phyloP scores from a whole-genome alignment of 1,284 basidiomycete species.

The Ceratobasidium sp. region DNA sequence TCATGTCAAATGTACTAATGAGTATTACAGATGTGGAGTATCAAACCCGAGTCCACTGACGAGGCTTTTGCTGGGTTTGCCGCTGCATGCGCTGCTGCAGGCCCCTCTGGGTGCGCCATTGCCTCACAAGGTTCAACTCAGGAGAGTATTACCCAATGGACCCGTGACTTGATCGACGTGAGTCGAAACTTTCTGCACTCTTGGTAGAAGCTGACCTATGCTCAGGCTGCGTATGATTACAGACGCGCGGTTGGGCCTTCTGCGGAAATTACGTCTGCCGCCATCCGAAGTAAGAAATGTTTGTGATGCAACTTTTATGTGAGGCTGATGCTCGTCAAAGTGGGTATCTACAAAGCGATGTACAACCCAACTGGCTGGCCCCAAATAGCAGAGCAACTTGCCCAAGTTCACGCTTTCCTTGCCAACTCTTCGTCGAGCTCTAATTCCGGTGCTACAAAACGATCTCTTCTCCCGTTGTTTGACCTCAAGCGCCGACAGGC shows the following conservation, averaged over 20 bases:
- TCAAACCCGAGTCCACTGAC: not conserved
- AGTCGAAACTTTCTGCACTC: not conserved
- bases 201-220: too few species aligned
- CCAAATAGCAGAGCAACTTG: constrained; percentile 3
- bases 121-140: constrained; percentile 17
- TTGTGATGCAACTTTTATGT: not conserved
- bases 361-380: constrained; percentile 37
- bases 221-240: constrained; percentile 15
- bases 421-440: too few species aligned
- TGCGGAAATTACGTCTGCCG: constrained; percentile 1
- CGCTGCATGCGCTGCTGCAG: constrained; percentile 21
- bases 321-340: not conserved
- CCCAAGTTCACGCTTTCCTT: not conserved
- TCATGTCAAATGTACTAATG: not conserved
- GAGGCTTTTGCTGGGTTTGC: constrained; percentile 22
- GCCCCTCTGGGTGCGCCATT: constrained; percentile 31
- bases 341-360: constrained; percentile 7
- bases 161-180: constrained; percentile 26
- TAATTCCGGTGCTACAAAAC: too few species aligned
- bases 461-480: not conserved
- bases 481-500: not conserved
- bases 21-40: not conserved
- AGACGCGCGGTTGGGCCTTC: not conserved
- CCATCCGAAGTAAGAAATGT: constrained; percentile 20
- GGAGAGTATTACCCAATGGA: constrained; percentile 13